A percentile compares a stretch with the other conserved stretches of the same genome.
Evolutionary conservation across 768 basidiomycete genomes (phyloP).

Genomic region (Pleurotus salmoneostramineus): DNA sequence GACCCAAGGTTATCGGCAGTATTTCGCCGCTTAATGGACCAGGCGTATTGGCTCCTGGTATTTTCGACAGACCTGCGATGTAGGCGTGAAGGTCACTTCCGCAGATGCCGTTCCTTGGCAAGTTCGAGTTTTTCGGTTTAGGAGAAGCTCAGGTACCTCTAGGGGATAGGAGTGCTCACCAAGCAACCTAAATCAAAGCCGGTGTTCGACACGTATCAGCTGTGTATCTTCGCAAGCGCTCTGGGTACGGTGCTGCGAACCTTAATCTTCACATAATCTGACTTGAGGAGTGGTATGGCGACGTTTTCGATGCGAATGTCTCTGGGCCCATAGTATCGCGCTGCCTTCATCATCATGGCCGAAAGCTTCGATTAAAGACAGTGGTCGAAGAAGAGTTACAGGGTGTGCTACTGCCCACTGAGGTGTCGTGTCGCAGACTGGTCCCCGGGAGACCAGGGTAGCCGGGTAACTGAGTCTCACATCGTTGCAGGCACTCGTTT

Average conservation of each 20-base stretch:
- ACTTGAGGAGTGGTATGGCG: slow-evolving; percentile 27
- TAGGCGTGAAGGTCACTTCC: slow-evolving; percentile 7
- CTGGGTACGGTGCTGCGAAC: slow-evolving; percentile 16
- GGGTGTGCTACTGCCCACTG: too few species aligned
- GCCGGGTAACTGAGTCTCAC: too few species aligned
- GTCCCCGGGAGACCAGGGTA: too few species aligned
- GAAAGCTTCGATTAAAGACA: background rate
- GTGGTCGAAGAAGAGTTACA: background rate
- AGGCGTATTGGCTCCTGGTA: background rate
- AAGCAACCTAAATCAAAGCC: slow-evolving; percentile 17
- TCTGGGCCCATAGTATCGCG: slow-evolving; percentile 38
- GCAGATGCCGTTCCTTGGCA: background rate
- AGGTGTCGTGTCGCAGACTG: too few species aligned
- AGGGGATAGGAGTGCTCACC: slow-evolving; percentile 14
- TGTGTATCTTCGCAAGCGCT: background rate
- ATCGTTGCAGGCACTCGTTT: too few species aligned
- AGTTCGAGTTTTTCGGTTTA: background rate
- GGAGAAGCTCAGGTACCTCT: background rate
- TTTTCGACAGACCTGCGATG: background rate
- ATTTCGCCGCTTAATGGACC: slow-evolving; percentile 3
- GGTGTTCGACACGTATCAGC: background rate
- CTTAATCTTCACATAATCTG: slow-evolving; percentile 41
- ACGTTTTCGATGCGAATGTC: slow-evolving; percentile 42
- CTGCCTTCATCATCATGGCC: slow-evolving; percentile 36
- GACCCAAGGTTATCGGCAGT: slow-evolving; percentile 4